phyloP scores from a whole-genome alignment of 257 asterid genomes.

The Solanum etuberosum region DNA sequence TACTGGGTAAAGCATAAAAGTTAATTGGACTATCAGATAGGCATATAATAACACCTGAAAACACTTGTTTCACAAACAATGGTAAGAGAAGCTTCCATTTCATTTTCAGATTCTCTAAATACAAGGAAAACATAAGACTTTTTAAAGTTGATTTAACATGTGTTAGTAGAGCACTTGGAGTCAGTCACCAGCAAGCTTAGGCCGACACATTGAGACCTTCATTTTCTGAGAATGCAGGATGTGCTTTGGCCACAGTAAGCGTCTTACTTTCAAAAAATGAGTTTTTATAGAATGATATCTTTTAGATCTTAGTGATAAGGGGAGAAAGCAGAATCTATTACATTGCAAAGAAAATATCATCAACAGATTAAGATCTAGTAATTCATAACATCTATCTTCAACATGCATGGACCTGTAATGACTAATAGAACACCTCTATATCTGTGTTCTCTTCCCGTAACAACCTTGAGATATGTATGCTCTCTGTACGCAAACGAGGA shows the following conservation, averaged over 20 bases:
- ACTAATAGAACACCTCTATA: neutral
- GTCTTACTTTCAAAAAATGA: neutral
- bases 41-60: neutral
- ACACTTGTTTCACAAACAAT: neutral
- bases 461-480: neutral
- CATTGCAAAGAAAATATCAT: neutral
- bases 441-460: neutral
- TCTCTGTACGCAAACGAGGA: neutral
- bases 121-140: neutral
- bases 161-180: neutral
- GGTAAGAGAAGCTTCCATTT: neutral
- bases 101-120: neutral
- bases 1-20: neutral
- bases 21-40: neutral
- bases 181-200: neutral
- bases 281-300: neutral
- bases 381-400: neutral
- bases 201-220: neutral
- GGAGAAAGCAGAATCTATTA: neutral
- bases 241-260: neutral
- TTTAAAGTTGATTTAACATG: neutral
- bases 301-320: neutral
- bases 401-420: neutral
- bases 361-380: neutral
- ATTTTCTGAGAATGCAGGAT: neutral